These are phyloP conservation scores for Quercus agrifolia DNA, from an alignment of 306 rosid species.

Conservation along the genomic window DNA sequence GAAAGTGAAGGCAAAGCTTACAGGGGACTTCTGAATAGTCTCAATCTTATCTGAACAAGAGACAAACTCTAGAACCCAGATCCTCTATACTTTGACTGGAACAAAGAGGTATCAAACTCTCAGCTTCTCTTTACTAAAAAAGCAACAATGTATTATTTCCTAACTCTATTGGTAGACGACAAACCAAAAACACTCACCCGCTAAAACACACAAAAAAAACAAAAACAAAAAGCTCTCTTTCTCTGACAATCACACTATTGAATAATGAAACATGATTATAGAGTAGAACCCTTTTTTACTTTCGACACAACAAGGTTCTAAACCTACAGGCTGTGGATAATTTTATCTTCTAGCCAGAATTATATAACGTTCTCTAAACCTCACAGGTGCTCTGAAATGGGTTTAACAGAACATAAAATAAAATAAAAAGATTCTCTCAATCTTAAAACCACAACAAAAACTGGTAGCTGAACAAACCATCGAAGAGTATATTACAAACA, in stretches of 20 bases:
- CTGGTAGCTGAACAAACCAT: slow-evolving; percentile 32
- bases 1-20: slow-evolving; percentile 23
- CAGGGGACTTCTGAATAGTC: slow-evolving; percentile 12
- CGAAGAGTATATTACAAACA: not conserved
- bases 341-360: not conserved
- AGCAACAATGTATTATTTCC: slow-evolving; percentile 7
- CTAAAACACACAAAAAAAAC: slow-evolving; percentile 16
- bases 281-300: not conserved
- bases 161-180: slow-evolving; percentile 30
- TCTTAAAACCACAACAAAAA: slow-evolving; percentile 26
- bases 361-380: not conserved
- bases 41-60: slow-evolving; percentile 16
- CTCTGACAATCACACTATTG: slow-evolving; percentile 36
- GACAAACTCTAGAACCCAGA: slow-evolving; percentile 26
- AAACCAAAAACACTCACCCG: slow-evolving; percentile 30
- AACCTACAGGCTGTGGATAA: slow-evolving; percentile 10
- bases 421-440: slow-evolving; percentile 16
- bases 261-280: slow-evolving; percentile 37
- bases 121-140: slow-evolving; percentile 19
- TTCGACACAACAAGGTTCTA: not conserved
- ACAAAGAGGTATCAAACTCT: slow-evolving; percentile 7
- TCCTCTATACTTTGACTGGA: slow-evolving; percentile 15
- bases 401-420: not conserved
- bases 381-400: no score
- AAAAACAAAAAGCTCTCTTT: slow-evolving; percentile 4